These are phyloP conservation scores for Leptoxyphium fumago DNA, from an alignment of 2,329 filamentous ascomycete species.

Conservation along the genomic window DNA sequence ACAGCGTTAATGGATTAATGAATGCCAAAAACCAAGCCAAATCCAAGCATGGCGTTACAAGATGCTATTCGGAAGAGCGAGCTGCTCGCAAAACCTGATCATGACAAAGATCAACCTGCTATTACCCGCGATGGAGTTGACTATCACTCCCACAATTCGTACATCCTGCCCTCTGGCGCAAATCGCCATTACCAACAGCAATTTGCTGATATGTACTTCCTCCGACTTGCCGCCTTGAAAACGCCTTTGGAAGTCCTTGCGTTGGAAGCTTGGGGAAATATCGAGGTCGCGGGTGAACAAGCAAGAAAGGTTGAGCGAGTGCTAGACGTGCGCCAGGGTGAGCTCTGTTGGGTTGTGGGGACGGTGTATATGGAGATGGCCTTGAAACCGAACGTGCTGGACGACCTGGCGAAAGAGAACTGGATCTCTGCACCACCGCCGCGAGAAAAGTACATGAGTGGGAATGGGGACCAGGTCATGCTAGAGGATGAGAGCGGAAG, in stretches of 20 bases:
- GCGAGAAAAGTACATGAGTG: conserved; percentile 41
- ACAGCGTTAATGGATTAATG: too few relatives aligned
- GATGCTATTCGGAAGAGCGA: background rate
- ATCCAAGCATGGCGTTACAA: background rate
- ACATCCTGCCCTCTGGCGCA: conserved; percentile 50
- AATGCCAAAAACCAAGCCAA: too few relatives aligned
- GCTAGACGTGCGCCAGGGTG: conserved; percentile 85
- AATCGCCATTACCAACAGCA: conserved; percentile 75
- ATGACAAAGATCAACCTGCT: background rate
- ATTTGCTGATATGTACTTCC: conserved; percentile 94
- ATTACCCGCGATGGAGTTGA: background rate
- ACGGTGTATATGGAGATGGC: conserved; percentile 97
- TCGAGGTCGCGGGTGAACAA: conserved; percentile 59
- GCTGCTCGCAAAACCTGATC: background rate
- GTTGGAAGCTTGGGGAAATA: conserved; percentile 58
- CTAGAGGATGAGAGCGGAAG: conserved; percentile 92
- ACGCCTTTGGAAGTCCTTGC: conserved; percentile 65
- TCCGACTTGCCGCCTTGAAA: conserved; percentile 77
- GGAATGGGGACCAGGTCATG: conserved; percentile 44
- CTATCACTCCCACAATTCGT: conserved; percentile 27
- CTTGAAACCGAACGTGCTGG: conserved; percentile 86
- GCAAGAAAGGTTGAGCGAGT: conserved; percentile 72
- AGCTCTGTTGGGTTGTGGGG: conserved; percentile 87
- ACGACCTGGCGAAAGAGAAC: conserved; percentile 89
- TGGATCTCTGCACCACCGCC: conserved; percentile 76